Conservation (phyloP, 495 filamentous ascomycete species). For the Penicillium paradoxum region DNA sequence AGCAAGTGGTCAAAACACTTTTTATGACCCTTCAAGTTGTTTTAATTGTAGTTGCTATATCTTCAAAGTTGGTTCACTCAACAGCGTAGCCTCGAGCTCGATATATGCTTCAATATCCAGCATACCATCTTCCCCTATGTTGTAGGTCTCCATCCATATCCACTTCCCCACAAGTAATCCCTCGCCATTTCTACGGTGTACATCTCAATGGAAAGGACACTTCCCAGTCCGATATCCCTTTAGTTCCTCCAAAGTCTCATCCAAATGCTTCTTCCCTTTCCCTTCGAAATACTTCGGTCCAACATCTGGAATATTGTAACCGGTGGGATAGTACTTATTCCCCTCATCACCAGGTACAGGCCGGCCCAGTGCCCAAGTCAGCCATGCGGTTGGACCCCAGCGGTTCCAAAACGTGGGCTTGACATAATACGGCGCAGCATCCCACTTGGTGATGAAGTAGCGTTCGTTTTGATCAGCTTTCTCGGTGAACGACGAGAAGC, state of each 20-base stretch:
- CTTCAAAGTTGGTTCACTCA: background rate
- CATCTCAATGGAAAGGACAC: conserved; percentile 49
- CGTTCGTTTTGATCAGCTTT: conserved; percentile 45
- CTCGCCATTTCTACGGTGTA: background rate
- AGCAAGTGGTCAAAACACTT: conserved; percentile 26
- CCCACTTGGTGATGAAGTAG: conserved; percentile 46
- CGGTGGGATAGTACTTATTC: conserved; percentile 51
- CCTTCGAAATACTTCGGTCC: conserved; percentile 55
- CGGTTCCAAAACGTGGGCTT: conserved; percentile 57
- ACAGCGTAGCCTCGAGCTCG: too few relatives aligned
- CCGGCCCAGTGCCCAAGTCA: conserved; percentile 48
- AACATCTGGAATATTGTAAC: conserved; percentile 53
- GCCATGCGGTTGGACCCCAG: conserved; percentile 52
- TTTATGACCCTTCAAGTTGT: background rate
- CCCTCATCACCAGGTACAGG: conserved; percentile 58
- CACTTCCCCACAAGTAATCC: background rate
- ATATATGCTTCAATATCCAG: too few relatives aligned
- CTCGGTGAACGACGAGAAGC: conserved; percentile 34
- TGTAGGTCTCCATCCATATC: background rate
- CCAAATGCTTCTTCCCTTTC: conserved; percentile 39
- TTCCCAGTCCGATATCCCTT: conserved; percentile 41
- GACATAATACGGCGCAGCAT: conserved; percentile 55
- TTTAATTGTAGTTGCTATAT: background rate
- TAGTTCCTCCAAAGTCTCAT: conserved; percentile 38
- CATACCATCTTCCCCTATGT: too few relatives aligned